phyloP scores from a whole-genome alignment of 2,329 filamentous ascomycete species.

The Elsinoe batatas region DNA sequence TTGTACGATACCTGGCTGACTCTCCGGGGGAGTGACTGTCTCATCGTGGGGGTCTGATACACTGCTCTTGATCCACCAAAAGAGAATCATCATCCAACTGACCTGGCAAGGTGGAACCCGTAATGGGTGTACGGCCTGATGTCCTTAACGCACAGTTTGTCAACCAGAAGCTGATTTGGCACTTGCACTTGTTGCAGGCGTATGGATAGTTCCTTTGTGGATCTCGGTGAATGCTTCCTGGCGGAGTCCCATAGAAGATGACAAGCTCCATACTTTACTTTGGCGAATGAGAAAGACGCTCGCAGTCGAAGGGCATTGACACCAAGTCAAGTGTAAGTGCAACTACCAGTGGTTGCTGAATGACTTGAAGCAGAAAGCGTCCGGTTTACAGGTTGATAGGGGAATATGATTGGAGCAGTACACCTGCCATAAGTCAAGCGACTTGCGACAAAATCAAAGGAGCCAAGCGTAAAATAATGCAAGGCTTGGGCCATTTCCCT shows the following conservation, averaged over 20 bases:
- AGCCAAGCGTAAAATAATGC: conserved; percentile 36
- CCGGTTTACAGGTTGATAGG: conserved; percentile 44
- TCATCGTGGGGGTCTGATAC: conserved; percentile 29
- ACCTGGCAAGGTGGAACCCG: conserved; percentile 15
- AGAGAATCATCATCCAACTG: no score
- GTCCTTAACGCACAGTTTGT: conserved; percentile 36
- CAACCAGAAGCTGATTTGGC: conserved; percentile 42
- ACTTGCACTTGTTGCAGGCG: conserved; percentile 40
- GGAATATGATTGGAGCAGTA: conserved; percentile 42
- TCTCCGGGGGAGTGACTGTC: conserved; percentile 23
- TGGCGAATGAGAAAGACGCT: conserved; percentile 40
- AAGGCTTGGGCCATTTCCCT: conserved; percentile 39
- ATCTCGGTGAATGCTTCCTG: not conserved
- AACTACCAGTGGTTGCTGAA: not conserved
- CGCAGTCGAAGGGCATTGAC: conserved; percentile 36
- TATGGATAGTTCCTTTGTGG: conserved; percentile 39
- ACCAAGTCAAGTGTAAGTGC: conserved; percentile 24
- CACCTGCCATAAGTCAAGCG: conserved; percentile 36
- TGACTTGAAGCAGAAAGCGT: conserved; percentile 25
- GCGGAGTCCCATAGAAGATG: conserved; percentile 21
- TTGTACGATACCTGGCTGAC: not conserved
- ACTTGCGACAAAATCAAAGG: conserved; percentile 40
- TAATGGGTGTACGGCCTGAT: conserved; percentile 44
- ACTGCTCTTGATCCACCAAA: not conserved
- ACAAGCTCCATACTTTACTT: conserved; percentile 42